These are phyloP conservation scores for Erythrophleum fordii DNA, from an alignment of 306 rosid species.

Conservation along the genomic window DNA sequence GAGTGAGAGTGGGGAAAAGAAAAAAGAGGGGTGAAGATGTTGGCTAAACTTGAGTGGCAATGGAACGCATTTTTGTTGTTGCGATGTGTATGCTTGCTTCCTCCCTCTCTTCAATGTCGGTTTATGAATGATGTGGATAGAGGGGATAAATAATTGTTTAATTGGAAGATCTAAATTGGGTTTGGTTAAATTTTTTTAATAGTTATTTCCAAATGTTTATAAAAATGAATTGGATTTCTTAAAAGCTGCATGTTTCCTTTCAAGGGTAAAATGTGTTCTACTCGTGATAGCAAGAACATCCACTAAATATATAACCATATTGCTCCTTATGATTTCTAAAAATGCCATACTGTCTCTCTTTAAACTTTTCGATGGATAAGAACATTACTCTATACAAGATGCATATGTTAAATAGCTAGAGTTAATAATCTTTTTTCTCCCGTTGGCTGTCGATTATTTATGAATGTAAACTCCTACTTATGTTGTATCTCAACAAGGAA, in stretches of 20 bases:
- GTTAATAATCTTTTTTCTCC: neutral
- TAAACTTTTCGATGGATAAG: too few relatives aligned
- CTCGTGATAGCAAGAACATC: neutral
- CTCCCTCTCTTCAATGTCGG: neutral
- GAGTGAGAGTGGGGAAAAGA: neutral
- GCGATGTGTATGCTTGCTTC: neutral
- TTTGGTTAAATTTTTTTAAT: neutral
- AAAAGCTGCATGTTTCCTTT: neutral
- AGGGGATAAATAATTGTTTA: neutral
- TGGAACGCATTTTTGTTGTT: conserved; percentile 35
- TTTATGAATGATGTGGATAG: neutral
- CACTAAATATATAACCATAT: too few relatives aligned
- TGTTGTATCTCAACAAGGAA: too few relatives aligned
- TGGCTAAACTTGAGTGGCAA: conserved; percentile 37
- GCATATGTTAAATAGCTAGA: neutral
- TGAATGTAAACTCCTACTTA: too few relatives aligned
- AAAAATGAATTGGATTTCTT: neutral
- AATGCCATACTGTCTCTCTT: neutral
- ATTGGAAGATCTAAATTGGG: neutral
- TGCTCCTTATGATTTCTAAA: neutral
- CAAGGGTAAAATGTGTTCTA: neutral
- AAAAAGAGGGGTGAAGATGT: conserved; percentile 1
- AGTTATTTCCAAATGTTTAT: neutral
- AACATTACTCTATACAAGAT: too few relatives aligned
- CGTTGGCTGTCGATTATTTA: too few relatives aligned